Conservation (phyloP, 1,284 basidiomycete genomes). For the Sporisorium reilianum region DNA sequence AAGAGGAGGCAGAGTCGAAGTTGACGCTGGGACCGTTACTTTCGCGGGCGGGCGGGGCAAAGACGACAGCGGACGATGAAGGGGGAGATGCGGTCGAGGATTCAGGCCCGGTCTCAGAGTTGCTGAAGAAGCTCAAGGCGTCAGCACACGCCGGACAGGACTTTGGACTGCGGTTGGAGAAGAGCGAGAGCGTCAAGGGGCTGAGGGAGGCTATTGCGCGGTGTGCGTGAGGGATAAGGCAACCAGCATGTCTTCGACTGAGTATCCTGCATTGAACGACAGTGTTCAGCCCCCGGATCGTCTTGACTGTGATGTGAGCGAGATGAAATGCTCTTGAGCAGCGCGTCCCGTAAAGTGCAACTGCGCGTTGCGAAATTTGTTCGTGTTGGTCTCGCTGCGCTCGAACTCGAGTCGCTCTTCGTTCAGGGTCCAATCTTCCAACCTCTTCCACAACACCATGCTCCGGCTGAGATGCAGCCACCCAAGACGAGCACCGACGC, state of each 20-base stretch:
- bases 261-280: conserved; percentile 19
- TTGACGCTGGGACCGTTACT: conserved; percentile 41
- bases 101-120: conserved; percentile 24
- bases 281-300: neutral
- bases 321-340: too few species aligned
- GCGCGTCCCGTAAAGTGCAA: conserved; percentile 14
- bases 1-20: conserved; percentile 33
- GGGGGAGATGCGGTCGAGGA: neutral
- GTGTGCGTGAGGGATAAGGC: neutral
- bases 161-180: conserved; percentile 78
- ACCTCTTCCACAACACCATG: conserved; percentile 8
- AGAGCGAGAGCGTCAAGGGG: conserved; percentile 76
- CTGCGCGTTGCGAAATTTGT: neutral
- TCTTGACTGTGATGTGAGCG: neutral
- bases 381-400: conserved; percentile 17
- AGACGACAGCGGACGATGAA: conserved; percentile 6
- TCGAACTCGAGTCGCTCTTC: neutral
- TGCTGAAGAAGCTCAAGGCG: conserved; percentile 72
- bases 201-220: conserved; percentile 72
- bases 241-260: neutral
- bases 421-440: conserved; percentile 16
- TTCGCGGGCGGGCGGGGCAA: conserved; percentile 37
- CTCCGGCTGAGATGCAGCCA: conserved; percentile 3
- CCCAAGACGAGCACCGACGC: neutral
- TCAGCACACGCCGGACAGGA: conserved; percentile 64